Evolutionary conservation across 805 yeast genomes (phyloP).

Genomic region (Starmerella etchellsii): DNA sequence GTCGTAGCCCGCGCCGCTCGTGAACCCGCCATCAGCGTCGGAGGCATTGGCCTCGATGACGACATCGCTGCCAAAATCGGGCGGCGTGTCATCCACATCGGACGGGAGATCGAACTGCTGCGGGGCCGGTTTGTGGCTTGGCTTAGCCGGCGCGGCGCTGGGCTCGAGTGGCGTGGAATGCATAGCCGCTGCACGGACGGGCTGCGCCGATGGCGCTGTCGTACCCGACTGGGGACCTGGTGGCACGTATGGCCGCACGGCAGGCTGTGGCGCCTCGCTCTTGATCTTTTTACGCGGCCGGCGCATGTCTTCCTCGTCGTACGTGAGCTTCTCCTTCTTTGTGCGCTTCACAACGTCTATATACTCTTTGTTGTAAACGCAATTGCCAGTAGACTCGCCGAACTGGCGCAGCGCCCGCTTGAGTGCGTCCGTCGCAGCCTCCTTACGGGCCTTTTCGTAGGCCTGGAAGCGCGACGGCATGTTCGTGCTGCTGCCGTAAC

Average conservation of each 20-base stretch:
- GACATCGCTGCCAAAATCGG: background rate
- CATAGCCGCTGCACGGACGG: background rate
- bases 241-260: too few species aligned
- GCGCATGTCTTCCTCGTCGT: slow-evolving; percentile 18
- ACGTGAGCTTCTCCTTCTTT: slow-evolving; percentile 7
- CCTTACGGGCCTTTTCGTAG: slow-evolving; percentile 65
- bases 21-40: background rate
- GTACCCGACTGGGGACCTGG: background rate
- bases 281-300: slow-evolving; percentile 14
- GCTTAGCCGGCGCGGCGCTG: background rate
- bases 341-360: slow-evolving; percentile 37
- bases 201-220: background rate
- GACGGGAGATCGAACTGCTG: background rate
- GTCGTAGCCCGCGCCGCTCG: background rate
- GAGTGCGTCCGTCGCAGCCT: slow-evolving; percentile 65
- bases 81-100: background rate
- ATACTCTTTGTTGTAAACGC: slow-evolving; percentile 28
- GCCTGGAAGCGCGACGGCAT: slow-evolving; percentile 36
- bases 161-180: background rate
- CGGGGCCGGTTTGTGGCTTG: background rate
- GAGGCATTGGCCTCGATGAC: background rate
- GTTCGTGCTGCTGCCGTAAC: slow-evolving; percentile 55
- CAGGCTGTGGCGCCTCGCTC: slow-evolving; percentile 1
- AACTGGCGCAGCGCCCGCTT: slow-evolving; percentile 70
- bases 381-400: slow-evolving; percentile 58